Evolutionary conservation across 1,139 yeast genomes (phyloP).

Genomic region (Kodamaea alishanica): DNA sequence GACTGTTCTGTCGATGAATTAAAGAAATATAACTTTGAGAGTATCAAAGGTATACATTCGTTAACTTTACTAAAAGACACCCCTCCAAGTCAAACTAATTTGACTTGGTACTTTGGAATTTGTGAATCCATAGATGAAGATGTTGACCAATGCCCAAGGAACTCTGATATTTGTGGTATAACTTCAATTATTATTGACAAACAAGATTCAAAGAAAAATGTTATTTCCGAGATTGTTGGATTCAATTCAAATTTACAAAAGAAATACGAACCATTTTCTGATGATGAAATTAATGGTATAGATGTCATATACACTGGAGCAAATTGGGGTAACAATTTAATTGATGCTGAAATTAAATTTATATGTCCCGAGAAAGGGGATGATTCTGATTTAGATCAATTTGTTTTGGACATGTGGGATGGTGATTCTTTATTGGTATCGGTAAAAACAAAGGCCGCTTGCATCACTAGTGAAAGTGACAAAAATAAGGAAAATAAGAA

Average conservation of each 20-base stretch:
- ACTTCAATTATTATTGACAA: conserved; percentile 51
- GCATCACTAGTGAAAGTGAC: conserved; percentile 29
- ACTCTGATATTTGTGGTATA: conserved; percentile 69
- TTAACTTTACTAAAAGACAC: conserved; percentile 46
- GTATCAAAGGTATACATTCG: conserved; percentile 46
- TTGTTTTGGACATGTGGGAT: conserved; percentile 32
- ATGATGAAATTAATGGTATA: conserved; percentile 37
- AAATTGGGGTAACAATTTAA: conserved; percentile 65
- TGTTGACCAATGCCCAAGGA: conserved; percentile 54
- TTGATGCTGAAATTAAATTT: conserved; percentile 52
- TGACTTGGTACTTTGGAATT: conserved; percentile 67
- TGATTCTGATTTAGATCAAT: conserved; percentile 25
- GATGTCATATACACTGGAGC: conserved; percentile 49
- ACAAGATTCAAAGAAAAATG: conserved; percentile 28
- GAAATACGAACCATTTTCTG: conserved; percentile 17
- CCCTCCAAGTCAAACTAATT: conserved; percentile 70
- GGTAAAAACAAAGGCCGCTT: conserved; percentile 36
- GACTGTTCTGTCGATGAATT: conserved; percentile 45
- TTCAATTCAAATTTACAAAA: conserved; percentile 37
- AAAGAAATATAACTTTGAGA: conserved; percentile 39
- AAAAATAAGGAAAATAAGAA: conserved; percentile 21
- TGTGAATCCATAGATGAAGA: conserved; percentile 50
- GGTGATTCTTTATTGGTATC: conserved; percentile 24
- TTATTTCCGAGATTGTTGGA: conserved; percentile 56
- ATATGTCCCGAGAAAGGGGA: conserved; percentile 44